Evolutionary conservation across 176 grass and related monocot species (phyloP), one percentile per base, ranked within the genome.

Genomic region (Musa acuminata): DNA sequence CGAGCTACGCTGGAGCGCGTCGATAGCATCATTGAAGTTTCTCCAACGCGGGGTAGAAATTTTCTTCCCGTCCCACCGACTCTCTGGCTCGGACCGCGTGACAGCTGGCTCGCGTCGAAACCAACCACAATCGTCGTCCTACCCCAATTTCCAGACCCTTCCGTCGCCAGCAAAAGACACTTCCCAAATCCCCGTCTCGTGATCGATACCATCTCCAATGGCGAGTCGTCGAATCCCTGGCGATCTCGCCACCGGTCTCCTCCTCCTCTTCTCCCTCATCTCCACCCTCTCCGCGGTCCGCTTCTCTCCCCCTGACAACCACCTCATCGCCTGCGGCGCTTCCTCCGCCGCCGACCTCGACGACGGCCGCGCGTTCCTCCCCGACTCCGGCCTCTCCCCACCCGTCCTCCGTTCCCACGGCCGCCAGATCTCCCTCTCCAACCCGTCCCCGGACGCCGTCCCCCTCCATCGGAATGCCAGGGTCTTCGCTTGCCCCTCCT

Each of bases 311-410:
- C 52, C 3, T 22, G 94, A 93, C 72, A 87, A 89, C 86, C 88
- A 93, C 87, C 94, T 98, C 52, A 64, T 98, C 77, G 84, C 90
- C 58, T 98, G 94, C 77, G 94, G 90, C 17, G 76, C 90, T 49
- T 77, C 58, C 20, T 72, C 90, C 26, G 63, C 58, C 26, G 68
- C 53, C 26, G 58, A 75, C 20, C 80, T 93, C 43, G 83, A 75
- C n/a, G 94, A 90, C 84, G 76, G 84, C 64, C 94, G 94, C 71
- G 79, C 84, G 49, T 98, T 92, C 85, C 66, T 90, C 62, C 83
- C 90, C 0, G 93, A 96, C 67, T 72, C 87, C 21, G 81, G 78
- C 51, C 89, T 80, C 80, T 67, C 76, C 13, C 63, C 75, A 14
- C 72, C 65, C 22, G 78, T 72, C 75, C 85, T 93, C 62, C 86